A percentile compares a stretch with the other conserved stretches of the same genome.
phyloP scores from a whole-genome alignment of 1,139 yeast genomes.

The Geotrichum phurueaensis region DNA sequence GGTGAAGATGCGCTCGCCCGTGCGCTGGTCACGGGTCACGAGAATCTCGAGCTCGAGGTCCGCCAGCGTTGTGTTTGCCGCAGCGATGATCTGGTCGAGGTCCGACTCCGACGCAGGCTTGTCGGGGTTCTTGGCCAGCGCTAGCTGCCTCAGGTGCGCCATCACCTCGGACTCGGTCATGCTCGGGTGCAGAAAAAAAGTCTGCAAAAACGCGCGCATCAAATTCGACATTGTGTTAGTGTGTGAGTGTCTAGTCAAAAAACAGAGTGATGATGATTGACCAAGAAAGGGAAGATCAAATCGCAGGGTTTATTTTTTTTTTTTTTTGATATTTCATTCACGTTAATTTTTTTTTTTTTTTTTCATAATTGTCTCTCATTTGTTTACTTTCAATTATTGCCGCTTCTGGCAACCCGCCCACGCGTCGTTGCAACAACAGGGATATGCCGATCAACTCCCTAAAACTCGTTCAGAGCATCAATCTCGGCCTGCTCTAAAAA shows the following conservation, averaged over 20 bases:
- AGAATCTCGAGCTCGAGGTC: constrained; percentile 12
- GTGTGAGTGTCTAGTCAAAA: no score
- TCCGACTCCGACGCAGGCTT: not conserved
- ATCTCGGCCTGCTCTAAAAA: constrained; percentile 13
- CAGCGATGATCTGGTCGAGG: not conserved
- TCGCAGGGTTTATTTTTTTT: no score
- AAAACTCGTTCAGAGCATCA: constrained; percentile 1
- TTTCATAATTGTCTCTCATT: no score
- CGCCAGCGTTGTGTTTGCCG: constrained; percentile 5
- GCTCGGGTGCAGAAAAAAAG: not conserved
- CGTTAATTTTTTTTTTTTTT: no score
- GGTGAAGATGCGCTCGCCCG: constrained; percentile 8
- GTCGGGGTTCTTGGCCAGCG: not conserved
- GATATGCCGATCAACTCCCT: not conserved
- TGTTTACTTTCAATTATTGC: no score
- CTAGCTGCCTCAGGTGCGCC: not conserved
- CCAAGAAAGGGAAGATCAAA: no score
- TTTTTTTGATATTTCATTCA: no score
- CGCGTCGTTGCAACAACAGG: not conserved
- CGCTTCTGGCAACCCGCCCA: no score
- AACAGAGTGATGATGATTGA: no score
- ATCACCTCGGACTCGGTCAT: not conserved
- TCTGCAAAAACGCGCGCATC: not conserved
- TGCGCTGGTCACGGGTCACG: constrained; percentile 9
- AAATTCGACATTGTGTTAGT: not conserved